Base-by-base conservation (phyloP, 495 filamentous ascomycete genomes). In the Chaetomium tenue region DNA sequence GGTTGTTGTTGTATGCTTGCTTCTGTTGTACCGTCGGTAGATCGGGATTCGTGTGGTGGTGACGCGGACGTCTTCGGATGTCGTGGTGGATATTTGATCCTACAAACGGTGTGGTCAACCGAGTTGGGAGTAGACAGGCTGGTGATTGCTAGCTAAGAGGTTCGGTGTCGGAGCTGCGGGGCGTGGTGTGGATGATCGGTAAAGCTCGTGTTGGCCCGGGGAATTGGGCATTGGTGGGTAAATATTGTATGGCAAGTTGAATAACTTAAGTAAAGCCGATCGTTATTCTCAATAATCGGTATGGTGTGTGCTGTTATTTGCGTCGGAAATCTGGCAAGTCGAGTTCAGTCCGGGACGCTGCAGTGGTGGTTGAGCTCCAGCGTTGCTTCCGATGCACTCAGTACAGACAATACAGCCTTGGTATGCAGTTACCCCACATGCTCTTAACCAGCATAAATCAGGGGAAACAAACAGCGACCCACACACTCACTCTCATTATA, bases 391-490 rank as follows among this genome's bases (percentile, higher is more conserved):
- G 9, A 37, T 30, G 9, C 33, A 37, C 6, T n/a, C n/a, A n/a
- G 11, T 37, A 8, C 6, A 37, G 33, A n/a, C 33, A 12, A 6
- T 30, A 3, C 33, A 37, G 37, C 26, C 55, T 44, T 18, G 37
- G 22, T 60, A 60, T 58, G 57, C 57, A 33, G 3, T 37, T 60
- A 60, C n/a, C 23, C 57, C 26, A 23, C 1, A 60, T 60, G 8
- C 18, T 13, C 20, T 39, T 60, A 60, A 46, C 20, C 55, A 9
- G n/a, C 39, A 58, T 15, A 46, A 28, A 25, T 46, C 55, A 58
- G 55, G 55, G 37, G 39, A 2, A 22, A 26, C 42, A 20, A 48
- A 16, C 6, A 7, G 4, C 11, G 16, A 20, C 52, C 2, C 7
- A 54, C 6, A 48, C 42, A 18, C 25, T 12, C 33, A 25, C 3